Conservation (phyloP, 2,329 filamentous ascomycete genomes). For the Chalara sp. region DNA sequence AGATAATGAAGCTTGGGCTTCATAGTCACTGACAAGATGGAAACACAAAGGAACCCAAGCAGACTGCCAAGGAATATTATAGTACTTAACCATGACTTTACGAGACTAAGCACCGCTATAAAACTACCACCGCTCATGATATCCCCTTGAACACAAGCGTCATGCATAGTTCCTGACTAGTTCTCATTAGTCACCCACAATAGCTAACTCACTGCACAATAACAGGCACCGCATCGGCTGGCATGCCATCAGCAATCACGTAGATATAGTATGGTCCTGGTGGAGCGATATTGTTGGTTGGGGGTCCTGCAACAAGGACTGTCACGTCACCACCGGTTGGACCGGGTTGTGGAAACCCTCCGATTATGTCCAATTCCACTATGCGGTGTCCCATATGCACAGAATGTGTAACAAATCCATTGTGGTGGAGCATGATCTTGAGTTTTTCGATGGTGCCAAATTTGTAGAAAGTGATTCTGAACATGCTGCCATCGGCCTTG, state of each 20-base stretch:
- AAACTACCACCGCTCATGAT: too few relatives aligned
- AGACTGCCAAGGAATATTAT: too few relatives aligned
- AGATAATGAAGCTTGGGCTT: too few relatives aligned
- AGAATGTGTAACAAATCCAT: constrained; percentile 54
- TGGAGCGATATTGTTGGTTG: constrained; percentile 47
- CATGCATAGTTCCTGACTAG: too few relatives aligned
- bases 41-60: too few relatives aligned
- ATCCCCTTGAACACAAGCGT: too few relatives aligned
- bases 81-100: too few relatives aligned
- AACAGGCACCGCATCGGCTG: constrained; percentile 5
- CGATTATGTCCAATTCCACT: constrained; percentile 43
- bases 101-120: too few relatives aligned
- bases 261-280: constrained; percentile 56
- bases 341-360: constrained; percentile 34
- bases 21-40: too few relatives aligned
- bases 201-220: too few relatives aligned
- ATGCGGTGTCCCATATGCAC: constrained; percentile 57
- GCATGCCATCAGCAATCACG: constrained; percentile 35
- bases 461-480: constrained; percentile 41
- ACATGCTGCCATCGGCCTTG: constrained; percentile 33
- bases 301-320: constrained; percentile 46
- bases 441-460: constrained; percentile 32
- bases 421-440: constrained; percentile 48
- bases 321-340: constrained; percentile 29
- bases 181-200: too few relatives aligned